phyloP scores from a whole-genome alignment of 2,329 filamentous ascomycete genomes.

The Dothiorella sarmentorum region DNA sequence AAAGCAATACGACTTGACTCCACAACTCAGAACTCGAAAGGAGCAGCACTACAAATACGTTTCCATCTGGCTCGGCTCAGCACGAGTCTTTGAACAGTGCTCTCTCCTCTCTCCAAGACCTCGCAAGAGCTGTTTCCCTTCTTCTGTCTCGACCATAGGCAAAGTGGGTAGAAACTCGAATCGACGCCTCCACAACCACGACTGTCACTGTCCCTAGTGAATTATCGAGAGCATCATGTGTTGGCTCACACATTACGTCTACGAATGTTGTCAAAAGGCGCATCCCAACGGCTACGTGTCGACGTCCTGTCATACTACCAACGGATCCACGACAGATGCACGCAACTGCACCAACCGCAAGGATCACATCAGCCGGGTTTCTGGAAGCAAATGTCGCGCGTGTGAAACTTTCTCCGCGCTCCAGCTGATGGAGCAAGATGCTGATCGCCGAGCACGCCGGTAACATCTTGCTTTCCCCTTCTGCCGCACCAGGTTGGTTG shows the following conservation, averaged over 20 bases:
- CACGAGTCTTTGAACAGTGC: neutral
- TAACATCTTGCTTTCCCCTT: neutral
- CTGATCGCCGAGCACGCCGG: neutral
- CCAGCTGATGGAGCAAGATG: neutral
- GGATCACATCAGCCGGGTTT: conserved; percentile 1
- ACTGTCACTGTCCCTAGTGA: neutral
- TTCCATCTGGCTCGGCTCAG: neutral
- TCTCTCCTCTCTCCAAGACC: neutral
- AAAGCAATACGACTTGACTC: no score
- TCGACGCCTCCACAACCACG: neutral
- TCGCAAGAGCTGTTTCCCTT: neutral
- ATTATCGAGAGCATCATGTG: neutral
- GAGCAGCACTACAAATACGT: neutral
- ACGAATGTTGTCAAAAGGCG: conserved; percentile 1
- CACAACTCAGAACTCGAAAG: no score
- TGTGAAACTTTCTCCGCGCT: neutral
- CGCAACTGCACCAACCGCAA: neutral
- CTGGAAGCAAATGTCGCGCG: neutral
- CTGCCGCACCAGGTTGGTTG: no score
- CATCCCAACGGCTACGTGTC: conserved; percentile 1
- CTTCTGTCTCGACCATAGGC: neutral
- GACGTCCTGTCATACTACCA: neutral
- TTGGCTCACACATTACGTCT: conserved; percentile 13
- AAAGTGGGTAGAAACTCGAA: neutral
- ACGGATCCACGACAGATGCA: neutral